Conservation (phyloP, 2,329 filamentous ascomycete species). For the Trichoderma gracile region DNA sequence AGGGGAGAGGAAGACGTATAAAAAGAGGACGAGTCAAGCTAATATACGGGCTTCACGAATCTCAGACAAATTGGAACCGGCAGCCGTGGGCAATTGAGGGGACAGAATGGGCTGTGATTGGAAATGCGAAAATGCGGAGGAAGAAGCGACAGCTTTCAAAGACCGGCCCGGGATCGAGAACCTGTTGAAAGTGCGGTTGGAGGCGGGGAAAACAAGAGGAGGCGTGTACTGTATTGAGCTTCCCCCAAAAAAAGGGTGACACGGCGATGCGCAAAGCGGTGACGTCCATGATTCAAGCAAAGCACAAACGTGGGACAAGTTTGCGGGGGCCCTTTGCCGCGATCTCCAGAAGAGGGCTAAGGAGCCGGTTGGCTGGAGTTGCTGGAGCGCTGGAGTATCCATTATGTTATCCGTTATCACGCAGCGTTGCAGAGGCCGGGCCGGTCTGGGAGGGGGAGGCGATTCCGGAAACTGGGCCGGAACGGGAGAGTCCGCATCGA, state of each 20-base stretch:
- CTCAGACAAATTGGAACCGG: neutral
- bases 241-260: neutral
- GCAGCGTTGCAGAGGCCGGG: slow-evolving; percentile 10
- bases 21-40: neutral
- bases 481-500: neutral
- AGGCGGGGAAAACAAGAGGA: neutral
- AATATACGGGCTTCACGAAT: neutral
- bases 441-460: neutral
- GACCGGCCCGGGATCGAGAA: slow-evolving; percentile 18
- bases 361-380: neutral
- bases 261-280: neutral
- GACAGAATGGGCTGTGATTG: slow-evolving; percentile 12
- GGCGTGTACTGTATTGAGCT: too few species aligned
- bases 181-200: neutral
- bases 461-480: slow-evolving; percentile 9
- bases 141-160: neutral
- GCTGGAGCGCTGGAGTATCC: neutral
- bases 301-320: neutral
- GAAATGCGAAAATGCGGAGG: slow-evolving; percentile 23
- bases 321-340: neutral
- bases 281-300: slow-evolving; percentile 12
- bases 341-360: neutral
- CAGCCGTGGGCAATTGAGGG: neutral
- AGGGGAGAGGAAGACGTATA: neutral
- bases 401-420: neutral